These are phyloP conservation scores for Candida nemodendra DNA, from an alignment of 805 yeast genomes.

Conservation along the genomic window DNA sequence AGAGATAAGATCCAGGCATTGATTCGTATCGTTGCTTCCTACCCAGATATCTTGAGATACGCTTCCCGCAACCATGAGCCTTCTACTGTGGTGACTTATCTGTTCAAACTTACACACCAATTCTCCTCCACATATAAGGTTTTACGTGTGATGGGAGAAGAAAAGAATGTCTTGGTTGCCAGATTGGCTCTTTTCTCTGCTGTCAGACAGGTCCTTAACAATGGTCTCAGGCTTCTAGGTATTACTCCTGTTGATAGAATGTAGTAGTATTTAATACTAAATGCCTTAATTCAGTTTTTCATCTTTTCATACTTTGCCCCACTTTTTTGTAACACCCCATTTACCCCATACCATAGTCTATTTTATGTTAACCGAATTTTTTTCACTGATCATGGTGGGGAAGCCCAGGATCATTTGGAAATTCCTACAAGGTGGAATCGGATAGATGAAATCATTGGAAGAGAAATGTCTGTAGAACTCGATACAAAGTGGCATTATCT, in stretches of 20 bases:
- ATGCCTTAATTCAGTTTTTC: no score
- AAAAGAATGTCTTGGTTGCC: conserved; percentile 78
- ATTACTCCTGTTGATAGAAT: conserved; percentile 98
- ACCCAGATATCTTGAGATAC: conserved; percentile 84
- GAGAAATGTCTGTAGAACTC: no score
- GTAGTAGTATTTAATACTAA: no score
- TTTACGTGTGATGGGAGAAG: conserved; percentile 96
- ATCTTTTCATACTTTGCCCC: no score
- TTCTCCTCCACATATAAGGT: conserved; percentile 96
- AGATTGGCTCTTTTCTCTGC: conserved; percentile 88
- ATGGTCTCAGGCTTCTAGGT: conserved; percentile 88
- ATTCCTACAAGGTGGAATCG: no score
- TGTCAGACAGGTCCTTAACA: conserved; percentile 84
- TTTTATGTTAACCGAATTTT: no score
- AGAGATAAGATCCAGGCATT: conserved; percentile 46
- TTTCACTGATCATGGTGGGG: no score
- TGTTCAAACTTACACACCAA: conserved; percentile 88
- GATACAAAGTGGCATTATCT: no score
- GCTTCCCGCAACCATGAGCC: conserved; percentile 89
- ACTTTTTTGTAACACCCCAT: no score
- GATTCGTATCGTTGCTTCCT: conserved; percentile 78
- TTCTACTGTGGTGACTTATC: conserved; percentile 87
- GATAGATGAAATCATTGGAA: no score
- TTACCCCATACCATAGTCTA: no score
- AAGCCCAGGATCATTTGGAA: no score